Evolutionary conservation across 192 early-diverging fungal genomes (phyloP).

Genomic region (Rhizophagus clarus): DNA sequence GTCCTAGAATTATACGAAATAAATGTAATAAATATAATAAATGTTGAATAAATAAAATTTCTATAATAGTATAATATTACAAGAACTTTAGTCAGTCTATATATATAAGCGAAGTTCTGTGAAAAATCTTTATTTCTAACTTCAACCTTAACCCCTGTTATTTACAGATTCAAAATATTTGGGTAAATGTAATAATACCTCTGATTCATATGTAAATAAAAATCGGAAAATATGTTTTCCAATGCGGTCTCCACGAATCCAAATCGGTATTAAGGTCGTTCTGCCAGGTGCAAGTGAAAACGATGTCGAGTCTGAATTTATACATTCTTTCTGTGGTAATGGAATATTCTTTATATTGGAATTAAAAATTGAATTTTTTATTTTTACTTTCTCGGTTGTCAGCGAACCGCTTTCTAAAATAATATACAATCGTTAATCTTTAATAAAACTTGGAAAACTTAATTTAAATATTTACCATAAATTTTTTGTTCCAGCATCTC

Average conservation of each 20-base stretch:
- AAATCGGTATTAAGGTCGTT: constrained; percentile 77
- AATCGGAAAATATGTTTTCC: constrained; percentile 81
- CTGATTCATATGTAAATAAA: constrained; percentile 81
- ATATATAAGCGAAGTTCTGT: no score
- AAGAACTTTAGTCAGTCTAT: no score
- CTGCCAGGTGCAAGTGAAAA: constrained; percentile 64
- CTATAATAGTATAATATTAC: no score
- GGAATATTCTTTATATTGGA: constrained; percentile 52
- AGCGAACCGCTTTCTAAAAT: constrained; percentile 18
- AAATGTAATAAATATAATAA: no score
- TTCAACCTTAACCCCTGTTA: no score
- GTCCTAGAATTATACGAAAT: constrained; percentile 32
- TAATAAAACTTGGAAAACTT: not conserved
- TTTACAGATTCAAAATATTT: not conserved
- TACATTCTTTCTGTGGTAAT: constrained; percentile 39
- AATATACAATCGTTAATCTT: not conserved
- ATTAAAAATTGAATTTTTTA: constrained; percentile 61
- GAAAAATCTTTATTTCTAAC: not conserved
- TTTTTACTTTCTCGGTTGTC: constrained; percentile 30
- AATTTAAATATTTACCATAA: constrained; percentile 36
- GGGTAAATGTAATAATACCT: constrained; percentile 46
- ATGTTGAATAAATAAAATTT: no score
- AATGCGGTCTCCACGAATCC: constrained; percentile 89
- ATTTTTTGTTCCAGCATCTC: constrained; percentile 44
- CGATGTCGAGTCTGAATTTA: constrained; percentile 34